Evolutionary conservation across 129 eudicot species (phyloP).

Genomic region (Erigeron canadensis): DNA sequence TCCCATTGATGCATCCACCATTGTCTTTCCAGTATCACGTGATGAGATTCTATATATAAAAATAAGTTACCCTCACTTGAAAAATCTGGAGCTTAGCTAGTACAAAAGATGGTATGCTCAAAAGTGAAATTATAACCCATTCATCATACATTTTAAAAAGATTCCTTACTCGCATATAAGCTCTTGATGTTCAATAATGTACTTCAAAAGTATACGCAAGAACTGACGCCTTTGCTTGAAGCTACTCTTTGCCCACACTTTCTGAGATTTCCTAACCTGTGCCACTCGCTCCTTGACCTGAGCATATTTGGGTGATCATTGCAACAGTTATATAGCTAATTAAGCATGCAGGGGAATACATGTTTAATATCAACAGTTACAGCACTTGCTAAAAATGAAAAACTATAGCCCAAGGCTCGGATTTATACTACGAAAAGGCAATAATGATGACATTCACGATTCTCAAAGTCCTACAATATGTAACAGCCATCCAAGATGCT

Average conservation of each 20-base stretch:
- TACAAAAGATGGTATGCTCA: constrained; percentile 9
- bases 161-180: constrained; percentile 90
- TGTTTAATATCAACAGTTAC: constrained; percentile 11
- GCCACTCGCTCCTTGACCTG: constrained; percentile 93
- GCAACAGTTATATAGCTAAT: constrained; percentile 10
- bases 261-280: constrained; percentile 92
- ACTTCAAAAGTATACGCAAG: constrained; percentile 86
- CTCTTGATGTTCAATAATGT: constrained; percentile 92
- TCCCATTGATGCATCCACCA: constrained; percentile 97
- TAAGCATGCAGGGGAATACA: constrained; percentile 19
- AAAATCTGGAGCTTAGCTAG: background rate
- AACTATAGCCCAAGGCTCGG: constrained; percentile 19
- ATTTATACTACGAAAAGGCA: constrained; percentile 4
- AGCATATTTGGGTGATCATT: constrained; percentile 19
- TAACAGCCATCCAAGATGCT: background rate
- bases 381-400: background rate
- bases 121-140: constrained; percentile 4
- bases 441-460: constrained; percentile 11
- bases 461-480: background rate
- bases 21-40: constrained; percentile 98
- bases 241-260: constrained; percentile 90
- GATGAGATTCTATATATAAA: constrained; percentile 66
- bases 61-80: constrained; percentile 20
- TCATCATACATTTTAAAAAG: background rate
- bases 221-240: constrained; percentile 98